Conservation (phyloP, 2,329 filamentous ascomycete genomes). For the Dactylonectria estremocensis region DNA sequence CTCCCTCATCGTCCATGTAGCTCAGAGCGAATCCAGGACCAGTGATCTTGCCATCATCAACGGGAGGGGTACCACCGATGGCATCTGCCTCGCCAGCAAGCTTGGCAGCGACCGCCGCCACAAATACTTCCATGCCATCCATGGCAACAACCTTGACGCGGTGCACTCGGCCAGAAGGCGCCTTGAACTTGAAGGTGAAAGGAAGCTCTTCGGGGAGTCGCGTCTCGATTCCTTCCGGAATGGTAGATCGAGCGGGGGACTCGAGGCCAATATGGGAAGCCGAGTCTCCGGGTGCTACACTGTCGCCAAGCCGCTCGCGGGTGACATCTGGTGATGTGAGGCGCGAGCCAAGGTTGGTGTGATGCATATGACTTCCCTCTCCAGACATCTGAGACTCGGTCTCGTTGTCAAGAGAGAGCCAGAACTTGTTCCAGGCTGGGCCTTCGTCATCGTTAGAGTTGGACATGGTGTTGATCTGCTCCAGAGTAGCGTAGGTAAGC, state of each 20-base stretch:
- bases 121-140: conserved; percentile 85
- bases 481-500: conserved; percentile 96
- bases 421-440: conserved; percentile 99
- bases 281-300: conserved; percentile 92
- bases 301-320: conserved; percentile 82
- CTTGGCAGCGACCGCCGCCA: conserved; percentile 84
- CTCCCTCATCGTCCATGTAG: conserved; percentile 97
- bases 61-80: conserved; percentile 84
- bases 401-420: conserved; percentile 95
- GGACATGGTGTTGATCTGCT: conserved; percentile 97
- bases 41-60: conserved; percentile 84
- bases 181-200: conserved; percentile 99
- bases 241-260: conserved; percentile 78
- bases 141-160: conserved; percentile 87
- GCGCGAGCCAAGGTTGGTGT: conserved; percentile 77
- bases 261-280: conserved; percentile 92
- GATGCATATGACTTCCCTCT: conserved; percentile 81
- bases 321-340: conserved; percentile 85
- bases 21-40: conserved; percentile 89
- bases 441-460: conserved; percentile 91
- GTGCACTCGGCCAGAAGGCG: conserved; percentile 94
- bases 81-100: conserved; percentile 86
- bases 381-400: conserved; percentile 97
- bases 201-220: conserved; percentile 79
- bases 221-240: conserved; percentile 64